Conservation (phyloP, 2,329 filamentous ascomycete genomes). For the Periconia sp. region DNA sequence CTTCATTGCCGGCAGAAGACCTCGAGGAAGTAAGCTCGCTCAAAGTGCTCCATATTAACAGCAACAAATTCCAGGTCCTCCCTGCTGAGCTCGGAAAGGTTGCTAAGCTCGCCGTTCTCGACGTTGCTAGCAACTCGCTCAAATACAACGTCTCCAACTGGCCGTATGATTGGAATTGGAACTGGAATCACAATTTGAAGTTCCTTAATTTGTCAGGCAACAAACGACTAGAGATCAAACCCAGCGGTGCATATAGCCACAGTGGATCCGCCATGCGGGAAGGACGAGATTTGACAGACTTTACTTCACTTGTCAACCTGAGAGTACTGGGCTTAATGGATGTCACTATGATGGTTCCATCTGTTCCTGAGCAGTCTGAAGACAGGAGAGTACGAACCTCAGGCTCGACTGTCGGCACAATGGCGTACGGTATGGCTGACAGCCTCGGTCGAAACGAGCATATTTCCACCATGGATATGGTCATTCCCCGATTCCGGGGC, state of each 20-base stretch:
- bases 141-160: conserved; percentile 99
- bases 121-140: conserved; percentile 91
- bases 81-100: conserved; percentile 95
- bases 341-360: conserved; percentile 91
- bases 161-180: conserved; percentile 99
- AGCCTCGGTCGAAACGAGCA: conserved; percentile 92
- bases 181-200: conserved; percentile 92
- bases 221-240: conserved; percentile 90
- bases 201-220: conserved; percentile 98
- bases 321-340: conserved; percentile 95
- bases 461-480: conserved; percentile 91
- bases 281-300: conserved; percentile 83
- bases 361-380: conserved; percentile 92
- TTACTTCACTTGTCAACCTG: conserved; percentile 81
- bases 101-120: conserved; percentile 86
- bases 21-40: conserved; percentile 87
- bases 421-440: conserved; percentile 98
- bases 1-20: conserved; percentile 89
- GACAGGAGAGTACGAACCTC: conserved; percentile 96
- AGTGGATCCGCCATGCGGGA: conserved; percentile 53
- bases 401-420: conserved; percentile 85
- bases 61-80: conserved; percentile 95
- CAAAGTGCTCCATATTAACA: conserved; percentile 92
- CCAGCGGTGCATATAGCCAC: conserved; percentile 64
- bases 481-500: conserved; percentile 89